Evolutionary conservation across 768 basidiomycete genomes (phyloP), one percentile per base, ranked within the genome.

Genomic region (Rickenella mellea): DNA sequence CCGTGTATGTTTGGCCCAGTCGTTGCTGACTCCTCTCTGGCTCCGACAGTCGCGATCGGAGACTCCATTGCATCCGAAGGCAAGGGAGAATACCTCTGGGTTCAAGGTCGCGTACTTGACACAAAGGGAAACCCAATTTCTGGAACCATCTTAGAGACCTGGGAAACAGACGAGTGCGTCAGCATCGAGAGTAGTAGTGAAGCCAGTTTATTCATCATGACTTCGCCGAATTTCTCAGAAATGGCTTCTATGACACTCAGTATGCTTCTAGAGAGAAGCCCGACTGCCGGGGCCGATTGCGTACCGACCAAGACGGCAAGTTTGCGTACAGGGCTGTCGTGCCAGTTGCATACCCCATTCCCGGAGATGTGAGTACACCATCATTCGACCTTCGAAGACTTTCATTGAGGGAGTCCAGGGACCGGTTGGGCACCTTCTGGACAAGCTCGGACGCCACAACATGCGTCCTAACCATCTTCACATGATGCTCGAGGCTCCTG

Each of bases 51-150:
- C 43, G 58, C 67, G 19, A 58, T 70, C 5, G 87, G 88, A 4
- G 84, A 71, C 1, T 76, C 80, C 8, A 92, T 91, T 40, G 86
- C 89, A 6, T 86, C 86, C 0, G 87, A 90, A 58, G 88, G 83
- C 43, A 89, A 86, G 59, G 89, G 88, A 17, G 74, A 87, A 8
- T 84, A 88, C 56, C 66, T 92, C 73, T 88, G 71, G 49, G 81
- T 91, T 39, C 73, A 86, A 54, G 88, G 89, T 1, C 70, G 69
- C 3, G 70, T 91, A 1, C 52, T 76, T 24, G 70, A 77, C 51
- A 78, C 75, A 1, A 62, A 71, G 26, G 85, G 86, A 17, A 62
- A 68, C n/a, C 79, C 80, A 2, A 70, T 91, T 40, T 57, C 77
- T 5, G 66, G 66, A 39, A 84, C 83, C 0, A 51, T 70, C 33